Percentiles rank a stretch among this genome's conserved stretches.
phyloP scores from a whole-genome alignment of 2,329 filamentous ascomycete species.

The Diaporthe sp. region DNA sequence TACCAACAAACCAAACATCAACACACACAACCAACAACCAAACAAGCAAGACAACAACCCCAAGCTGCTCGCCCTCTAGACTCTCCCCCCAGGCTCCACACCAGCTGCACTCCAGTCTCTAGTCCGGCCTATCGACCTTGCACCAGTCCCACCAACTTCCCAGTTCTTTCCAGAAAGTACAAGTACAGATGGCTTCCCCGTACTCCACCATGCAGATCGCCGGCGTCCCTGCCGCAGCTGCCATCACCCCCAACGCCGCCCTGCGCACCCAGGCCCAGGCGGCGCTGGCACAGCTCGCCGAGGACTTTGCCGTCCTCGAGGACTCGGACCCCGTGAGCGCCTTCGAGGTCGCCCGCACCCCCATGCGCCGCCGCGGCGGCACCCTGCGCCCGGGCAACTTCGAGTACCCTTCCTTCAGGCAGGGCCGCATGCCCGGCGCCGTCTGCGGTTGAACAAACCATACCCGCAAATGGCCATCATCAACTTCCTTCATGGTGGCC shows the following conservation, averaged over 20 bases:
- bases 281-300: conserved; percentile 22
- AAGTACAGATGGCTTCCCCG: conserved; percentile 15
- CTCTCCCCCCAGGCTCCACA: conserved; percentile 17
- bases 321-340: conserved; percentile 25
- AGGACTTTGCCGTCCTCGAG: conserved; percentile 30
- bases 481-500: not conserved
- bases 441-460: conserved; percentile 19
- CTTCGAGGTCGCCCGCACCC: conserved; percentile 30
- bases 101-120: conserved; percentile 29
- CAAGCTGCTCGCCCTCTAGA: not conserved
- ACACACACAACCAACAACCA: not conserved
- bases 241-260: conserved; percentile 26
- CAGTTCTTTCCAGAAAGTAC: not conserved
- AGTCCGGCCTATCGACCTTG: not conserved
- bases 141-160: not conserved
- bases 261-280: conserved; percentile 22
- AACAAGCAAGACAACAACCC: not conserved
- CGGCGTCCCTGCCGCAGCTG: conserved; percentile 6
- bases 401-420: conserved; percentile 25
- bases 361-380: conserved; percentile 29
- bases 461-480: not conserved
- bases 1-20: not conserved
- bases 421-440: conserved; percentile 15
- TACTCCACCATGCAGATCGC: conserved; percentile 32
- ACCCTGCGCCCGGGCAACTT: conserved; percentile 30